These are phyloP conservation scores for Pleurotus eryngii DNA, from an alignment of 768 basidiomycete genomes.

Conservation along the genomic window DNA sequence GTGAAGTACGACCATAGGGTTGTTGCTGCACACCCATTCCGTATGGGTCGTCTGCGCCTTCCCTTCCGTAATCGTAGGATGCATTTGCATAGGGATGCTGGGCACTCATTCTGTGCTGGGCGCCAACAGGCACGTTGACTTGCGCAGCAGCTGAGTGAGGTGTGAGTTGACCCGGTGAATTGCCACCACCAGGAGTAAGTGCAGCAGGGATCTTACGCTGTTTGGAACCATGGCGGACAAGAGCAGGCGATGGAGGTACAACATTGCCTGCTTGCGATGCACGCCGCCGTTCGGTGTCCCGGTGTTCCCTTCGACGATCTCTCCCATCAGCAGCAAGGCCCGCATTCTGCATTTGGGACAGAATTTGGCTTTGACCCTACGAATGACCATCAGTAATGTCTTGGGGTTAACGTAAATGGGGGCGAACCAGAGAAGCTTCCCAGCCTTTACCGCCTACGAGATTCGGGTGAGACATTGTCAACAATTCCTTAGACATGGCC, in stretches of 20 bases:
- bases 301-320: constrained; percentile 62
- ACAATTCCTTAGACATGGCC: not conserved
- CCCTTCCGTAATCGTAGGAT: constrained; percentile 51
- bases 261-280: constrained; percentile 56
- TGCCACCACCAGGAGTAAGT: constrained; percentile 50
- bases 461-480: not conserved
- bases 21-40: constrained; percentile 37
- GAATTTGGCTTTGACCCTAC: constrained; percentile 64
- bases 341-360: constrained; percentile 61
- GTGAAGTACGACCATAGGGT: constrained; percentile 75
- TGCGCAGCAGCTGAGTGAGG: constrained; percentile 77
- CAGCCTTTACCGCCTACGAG: constrained; percentile 83
- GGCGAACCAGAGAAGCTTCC: constrained; percentile 74
- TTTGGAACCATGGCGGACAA: constrained; percentile 75
- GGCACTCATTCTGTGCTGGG: constrained; percentile 38
- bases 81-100: constrained; percentile 75
- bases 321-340: constrained; percentile 39
- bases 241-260: constrained; percentile 72
- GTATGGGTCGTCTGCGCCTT: constrained; percentile 54
- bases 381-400: constrained; percentile 2
- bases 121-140: constrained; percentile 64
- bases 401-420: not conserved
- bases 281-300: constrained; percentile 60
- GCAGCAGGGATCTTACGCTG: constrained; percentile 59
- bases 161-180: constrained; percentile 53